Percentiles rank a stretch among this genome's conserved stretches.
Evolutionary conservation across 2,329 filamentous ascomycete genomes (phyloP).

Genomic region (Colletotrichum chrysophilum): DNA sequence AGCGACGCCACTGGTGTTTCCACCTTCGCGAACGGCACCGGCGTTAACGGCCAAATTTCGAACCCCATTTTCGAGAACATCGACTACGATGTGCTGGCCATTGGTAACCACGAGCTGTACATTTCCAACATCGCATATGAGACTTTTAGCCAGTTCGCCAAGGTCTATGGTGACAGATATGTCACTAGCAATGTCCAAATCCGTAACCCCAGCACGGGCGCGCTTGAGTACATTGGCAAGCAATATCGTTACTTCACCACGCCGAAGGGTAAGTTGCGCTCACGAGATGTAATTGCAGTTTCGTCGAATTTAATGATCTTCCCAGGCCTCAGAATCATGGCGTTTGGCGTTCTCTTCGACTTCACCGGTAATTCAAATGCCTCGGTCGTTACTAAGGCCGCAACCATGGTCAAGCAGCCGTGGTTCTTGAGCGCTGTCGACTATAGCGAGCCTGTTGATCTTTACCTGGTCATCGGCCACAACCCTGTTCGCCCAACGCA

Average conservation of each 20-base stretch:
- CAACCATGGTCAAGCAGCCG: constrained; percentile 52
- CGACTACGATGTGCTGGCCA: constrained; percentile 47
- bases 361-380: constrained; percentile 64
- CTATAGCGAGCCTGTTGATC: constrained; percentile 58
- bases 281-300: rapidly evolving
- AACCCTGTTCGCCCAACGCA: constrained; percentile 58
- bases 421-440: constrained; percentile 68
- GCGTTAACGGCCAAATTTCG: constrained; percentile 59
- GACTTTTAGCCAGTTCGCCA: constrained; percentile 63
- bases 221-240: constrained; percentile 47
- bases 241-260: constrained; percentile 51
- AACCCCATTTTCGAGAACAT: constrained; percentile 49
- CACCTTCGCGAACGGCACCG: constrained; percentile 2
- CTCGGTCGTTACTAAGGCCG: constrained; percentile 63
- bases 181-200: constrained; percentile 52
- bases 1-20: constrained; percentile 59
- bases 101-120: constrained; percentile 70
- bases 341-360: constrained; percentile 49
- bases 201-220: constrained; percentile 39
- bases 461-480: constrained; percentile 69
- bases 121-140: constrained; percentile 66
- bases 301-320: rapidly evolving
- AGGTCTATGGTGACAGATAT: constrained; percentile 54
- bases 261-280: constrained; percentile 28
- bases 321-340: constrained; percentile 43